Conservation (phyloP, 805 yeast genomes). For the Wickerhamiella kazuoi region DNA sequence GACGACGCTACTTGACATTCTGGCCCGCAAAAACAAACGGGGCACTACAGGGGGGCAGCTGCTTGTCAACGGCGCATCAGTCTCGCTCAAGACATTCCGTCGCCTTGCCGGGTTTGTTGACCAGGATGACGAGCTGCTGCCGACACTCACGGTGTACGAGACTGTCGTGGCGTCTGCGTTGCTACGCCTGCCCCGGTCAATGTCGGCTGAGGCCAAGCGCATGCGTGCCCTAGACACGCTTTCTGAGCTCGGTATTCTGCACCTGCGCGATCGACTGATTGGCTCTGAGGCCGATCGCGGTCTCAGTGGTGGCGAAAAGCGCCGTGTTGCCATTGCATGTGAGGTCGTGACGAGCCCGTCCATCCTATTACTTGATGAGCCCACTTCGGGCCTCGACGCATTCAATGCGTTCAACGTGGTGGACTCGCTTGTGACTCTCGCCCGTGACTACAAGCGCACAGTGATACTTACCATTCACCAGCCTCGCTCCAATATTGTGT, state of each 20-base stretch:
- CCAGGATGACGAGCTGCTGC: slow-evolving; percentile 79
- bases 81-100: slow-evolving; percentile 29
- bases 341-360: slow-evolving; percentile 82
- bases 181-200: slow-evolving; percentile 61
- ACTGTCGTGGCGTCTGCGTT: slow-evolving; percentile 86
- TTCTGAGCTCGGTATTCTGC: slow-evolving; percentile 65
- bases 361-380: slow-evolving; percentile 71
- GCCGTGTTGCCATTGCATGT: slow-evolving; percentile 86
- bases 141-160: slow-evolving; percentile 90
- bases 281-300: slow-evolving; percentile 87
- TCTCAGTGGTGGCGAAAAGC: slow-evolving; percentile 81
- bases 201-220: slow-evolving; percentile 59
- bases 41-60: slow-evolving; percentile 56
- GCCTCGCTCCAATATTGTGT: slow-evolving; percentile 89
- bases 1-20: slow-evolving; percentile 77
- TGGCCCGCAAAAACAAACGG: slow-evolving; percentile 73
- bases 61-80: slow-evolving; percentile 47
- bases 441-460: slow-evolving; percentile 69
- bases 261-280: slow-evolving; percentile 66
- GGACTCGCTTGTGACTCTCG: slow-evolving; percentile 63
- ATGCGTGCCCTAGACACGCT: slow-evolving; percentile 71
- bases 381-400: slow-evolving; percentile 90
- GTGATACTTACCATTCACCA: slow-evolving; percentile 90
- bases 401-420: slow-evolving; percentile 84
- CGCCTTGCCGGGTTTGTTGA: slow-evolving; percentile 78